phyloP scores from a whole-genome alignment of 1,284 basidiomycete species.

The Moesziomyces sp. region DNA sequence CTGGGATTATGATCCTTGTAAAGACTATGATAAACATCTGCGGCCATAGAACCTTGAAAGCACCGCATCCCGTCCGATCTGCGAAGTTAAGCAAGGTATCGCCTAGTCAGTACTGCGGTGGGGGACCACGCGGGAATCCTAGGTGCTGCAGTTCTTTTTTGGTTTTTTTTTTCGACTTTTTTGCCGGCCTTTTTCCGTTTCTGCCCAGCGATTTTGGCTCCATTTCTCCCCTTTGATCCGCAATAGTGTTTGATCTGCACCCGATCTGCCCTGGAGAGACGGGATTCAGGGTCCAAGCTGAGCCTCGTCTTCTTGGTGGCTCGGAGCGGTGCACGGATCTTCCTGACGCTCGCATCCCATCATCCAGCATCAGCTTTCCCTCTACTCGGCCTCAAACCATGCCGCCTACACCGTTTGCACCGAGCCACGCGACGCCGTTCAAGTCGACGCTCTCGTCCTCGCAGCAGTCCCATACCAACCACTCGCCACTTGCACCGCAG shows the following conservation, averaged over 20 bases:
- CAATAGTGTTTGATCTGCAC: too few species aligned
- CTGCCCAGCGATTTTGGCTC: background rate
- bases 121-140: slow-evolving; percentile 85
- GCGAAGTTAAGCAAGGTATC: slow-evolving; percentile 82
- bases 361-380: too few species aligned
- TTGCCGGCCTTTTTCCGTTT: background rate
- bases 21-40: slow-evolving; percentile 70
- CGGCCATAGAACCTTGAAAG: slow-evolving; percentile 82
- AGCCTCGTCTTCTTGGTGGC: too few species aligned
- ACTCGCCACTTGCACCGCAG: slow-evolving; percentile 10
- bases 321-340: too few species aligned
- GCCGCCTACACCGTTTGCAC: slow-evolving; percentile 45
- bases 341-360: too few species aligned
- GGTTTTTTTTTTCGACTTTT: background rate
- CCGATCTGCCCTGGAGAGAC: too few species aligned
- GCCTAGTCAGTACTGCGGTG: slow-evolving; percentile 84
- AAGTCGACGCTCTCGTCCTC: slow-evolving; percentile 47
- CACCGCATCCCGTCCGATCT: slow-evolving; percentile 84
- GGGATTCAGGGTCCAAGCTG: too few species aligned
- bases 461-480: slow-evolving; percentile 24
- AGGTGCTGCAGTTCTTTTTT: slow-evolving; percentile 77
- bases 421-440: slow-evolving; percentile 48
- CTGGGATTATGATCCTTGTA: too few species aligned
- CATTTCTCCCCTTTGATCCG: background rate
- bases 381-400: slow-evolving; percentile 7